Evolutionary conservation across 2,329 filamentous ascomycete species (phyloP).

Genomic region (Endoconidiophora laricicola): DNA sequence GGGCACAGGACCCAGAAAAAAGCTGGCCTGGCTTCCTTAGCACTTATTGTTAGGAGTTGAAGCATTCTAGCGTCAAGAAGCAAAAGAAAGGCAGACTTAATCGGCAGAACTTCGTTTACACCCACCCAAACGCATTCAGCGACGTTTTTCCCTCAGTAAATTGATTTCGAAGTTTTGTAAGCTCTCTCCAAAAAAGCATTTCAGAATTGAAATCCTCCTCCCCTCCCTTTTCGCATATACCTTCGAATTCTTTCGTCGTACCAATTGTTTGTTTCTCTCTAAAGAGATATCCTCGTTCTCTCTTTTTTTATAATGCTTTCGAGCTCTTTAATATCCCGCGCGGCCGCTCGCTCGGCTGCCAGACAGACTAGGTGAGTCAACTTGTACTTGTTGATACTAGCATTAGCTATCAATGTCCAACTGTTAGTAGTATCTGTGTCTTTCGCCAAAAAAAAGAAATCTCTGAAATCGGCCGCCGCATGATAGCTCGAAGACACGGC

Average conservation of each 20-base stretch:
- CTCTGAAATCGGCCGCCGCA: background rate
- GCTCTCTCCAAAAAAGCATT: constrained; percentile 2
- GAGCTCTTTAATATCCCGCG: constrained; percentile 43
- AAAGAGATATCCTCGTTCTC: constrained; percentile 7
- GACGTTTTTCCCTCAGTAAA: constrained; percentile 10
- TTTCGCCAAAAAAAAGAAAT: background rate
- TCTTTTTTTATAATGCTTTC: constrained; percentile 35
- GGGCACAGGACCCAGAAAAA: constrained; percentile 11
- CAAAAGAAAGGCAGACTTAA: background rate
- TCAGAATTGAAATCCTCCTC: constrained; percentile 3
- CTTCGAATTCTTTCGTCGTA: constrained; percentile 1
- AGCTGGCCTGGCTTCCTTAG: background rate
- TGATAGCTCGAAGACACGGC: too few species aligned
- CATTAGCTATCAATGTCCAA: background rate
- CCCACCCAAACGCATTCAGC: constrained; percentile 2
- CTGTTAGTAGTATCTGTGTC: background rate
- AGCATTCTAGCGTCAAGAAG: background rate
- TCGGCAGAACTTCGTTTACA: constrained; percentile 11
- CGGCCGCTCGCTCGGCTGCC: constrained; percentile 39
- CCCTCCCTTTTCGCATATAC: constrained; percentile 1
- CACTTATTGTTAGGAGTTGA: too few species aligned
- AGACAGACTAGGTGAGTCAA: constrained; percentile 28
- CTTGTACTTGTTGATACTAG: background rate
- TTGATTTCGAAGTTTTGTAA: background rate
- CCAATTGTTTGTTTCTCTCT: constrained; percentile 4